phyloP scores from a whole-genome alignment of 805 yeast genomes.

The Barnettozyma sucrosica region DNA sequence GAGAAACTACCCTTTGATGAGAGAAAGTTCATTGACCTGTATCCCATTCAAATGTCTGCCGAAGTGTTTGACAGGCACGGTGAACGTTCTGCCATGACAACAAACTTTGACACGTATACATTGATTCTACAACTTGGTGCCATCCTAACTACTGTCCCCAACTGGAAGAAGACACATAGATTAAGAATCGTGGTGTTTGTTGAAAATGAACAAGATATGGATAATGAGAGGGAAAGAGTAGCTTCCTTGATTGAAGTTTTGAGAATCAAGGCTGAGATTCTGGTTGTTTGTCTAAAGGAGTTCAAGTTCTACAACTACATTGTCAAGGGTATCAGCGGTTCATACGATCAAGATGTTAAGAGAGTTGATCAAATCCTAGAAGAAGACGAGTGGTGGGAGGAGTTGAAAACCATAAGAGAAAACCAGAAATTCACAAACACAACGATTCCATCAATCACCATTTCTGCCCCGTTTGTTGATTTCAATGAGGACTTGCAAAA shows the following conservation, averaged over 20 bases:
- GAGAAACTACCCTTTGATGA: slow-evolving; percentile 25
- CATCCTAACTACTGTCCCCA: slow-evolving; percentile 85
- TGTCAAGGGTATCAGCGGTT: slow-evolving; percentile 76
- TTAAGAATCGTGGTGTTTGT: slow-evolving; percentile 87
- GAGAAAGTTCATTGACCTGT: slow-evolving; percentile 70
- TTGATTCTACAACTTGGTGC: slow-evolving; percentile 91
- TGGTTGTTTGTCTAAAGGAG: slow-evolving; percentile 61
- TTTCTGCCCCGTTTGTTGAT: slow-evolving; percentile 26
- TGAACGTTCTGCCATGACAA: slow-evolving; percentile 61
- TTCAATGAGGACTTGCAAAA: slow-evolving; percentile 22
- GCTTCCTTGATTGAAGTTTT: slow-evolving; percentile 60
- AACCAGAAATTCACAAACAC: slow-evolving; percentile 19
- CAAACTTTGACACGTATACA: slow-evolving; percentile 94
- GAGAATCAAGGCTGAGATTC: slow-evolving; percentile 77
- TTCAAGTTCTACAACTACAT: slow-evolving; percentile 66
- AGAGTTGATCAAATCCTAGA: slow-evolving; percentile 44
- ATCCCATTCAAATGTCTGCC: slow-evolving; percentile 96
- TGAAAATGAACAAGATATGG: slow-evolving; percentile 64
- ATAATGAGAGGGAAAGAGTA: slow-evolving; percentile 63
- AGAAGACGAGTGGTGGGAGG: slow-evolving; percentile 84
- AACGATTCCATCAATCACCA: slow-evolving; percentile 27
- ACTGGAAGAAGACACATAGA: slow-evolving; percentile 75
- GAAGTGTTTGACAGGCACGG: slow-evolving; percentile 63
- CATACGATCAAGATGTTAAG: slow-evolving; percentile 34
- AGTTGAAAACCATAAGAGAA: slow-evolving; percentile 53